Conservation (phyloP, 345 rosid genomes). For the Eucalyptus polyanthemos region DNA sequence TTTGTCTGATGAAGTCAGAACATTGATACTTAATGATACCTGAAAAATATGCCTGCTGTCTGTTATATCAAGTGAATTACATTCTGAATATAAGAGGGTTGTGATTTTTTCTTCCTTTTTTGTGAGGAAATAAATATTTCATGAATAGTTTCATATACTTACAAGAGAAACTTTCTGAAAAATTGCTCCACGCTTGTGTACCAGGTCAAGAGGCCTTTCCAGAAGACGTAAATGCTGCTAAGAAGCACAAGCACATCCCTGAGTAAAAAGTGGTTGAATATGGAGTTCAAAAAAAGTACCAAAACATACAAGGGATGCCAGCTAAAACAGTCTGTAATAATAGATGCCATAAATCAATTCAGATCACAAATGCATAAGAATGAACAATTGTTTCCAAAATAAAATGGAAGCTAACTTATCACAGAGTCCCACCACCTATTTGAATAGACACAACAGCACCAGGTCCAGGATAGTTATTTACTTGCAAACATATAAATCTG, state of each 20-base stretch:
- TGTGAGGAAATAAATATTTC: background rate
- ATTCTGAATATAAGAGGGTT: background rate
- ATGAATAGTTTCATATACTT: slow-evolving; percentile 20
- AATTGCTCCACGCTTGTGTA: slow-evolving; percentile 56
- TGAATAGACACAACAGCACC: background rate
- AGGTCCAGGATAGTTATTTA: background rate
- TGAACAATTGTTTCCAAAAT: background rate
- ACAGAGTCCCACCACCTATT: background rate
- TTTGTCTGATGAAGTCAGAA: background rate
- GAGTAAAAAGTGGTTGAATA: background rate
- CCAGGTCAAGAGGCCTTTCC: slow-evolving; percentile 78
- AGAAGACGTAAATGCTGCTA: slow-evolving; percentile 68
- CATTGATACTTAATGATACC: background rate
- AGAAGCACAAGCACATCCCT: background rate
- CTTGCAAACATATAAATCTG: background rate
- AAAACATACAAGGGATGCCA: background rate
- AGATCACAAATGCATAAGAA: background rate
- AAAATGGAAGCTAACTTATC: background rate
- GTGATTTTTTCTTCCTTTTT: background rate
- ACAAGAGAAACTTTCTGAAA: slow-evolving; percentile 63
- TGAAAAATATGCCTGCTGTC: background rate
- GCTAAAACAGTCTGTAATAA: background rate
- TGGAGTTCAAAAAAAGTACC: background rate
- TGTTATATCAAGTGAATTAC: background rate
- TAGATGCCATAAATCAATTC: background rate